Conservation (phyloP, 2,329 filamentous ascomycete species). For the Kalaharituber pfeilii region DNA sequence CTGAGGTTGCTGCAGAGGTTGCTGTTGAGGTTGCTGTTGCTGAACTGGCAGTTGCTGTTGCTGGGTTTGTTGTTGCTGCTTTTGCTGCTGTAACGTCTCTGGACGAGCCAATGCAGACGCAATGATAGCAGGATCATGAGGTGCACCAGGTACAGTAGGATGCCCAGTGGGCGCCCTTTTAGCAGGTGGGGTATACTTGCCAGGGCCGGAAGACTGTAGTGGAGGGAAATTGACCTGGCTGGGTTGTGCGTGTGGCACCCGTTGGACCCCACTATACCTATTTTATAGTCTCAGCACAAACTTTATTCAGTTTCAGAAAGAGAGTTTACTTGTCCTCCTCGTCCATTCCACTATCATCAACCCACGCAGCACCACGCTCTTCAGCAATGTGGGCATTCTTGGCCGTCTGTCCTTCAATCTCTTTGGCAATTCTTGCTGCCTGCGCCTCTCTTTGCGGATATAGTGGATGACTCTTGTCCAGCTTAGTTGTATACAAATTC, state of each 20-base stretch:
- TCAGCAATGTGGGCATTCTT: slow-evolving; percentile 74
- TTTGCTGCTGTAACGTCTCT: slow-evolving; percentile 25
- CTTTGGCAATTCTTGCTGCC: slow-evolving; percentile 68
- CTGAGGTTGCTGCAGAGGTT: slow-evolving; percentile 6
- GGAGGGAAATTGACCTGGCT: slow-evolving; percentile 29
- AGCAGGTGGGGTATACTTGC: slow-evolving; percentile 82
- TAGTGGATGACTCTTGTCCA: slow-evolving; percentile 66
- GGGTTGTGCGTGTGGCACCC: slow-evolving; percentile 30
- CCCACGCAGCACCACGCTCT: slow-evolving; percentile 55
- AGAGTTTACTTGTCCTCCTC: slow-evolving; percentile 73
- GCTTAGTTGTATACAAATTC: slow-evolving; percentile 80
- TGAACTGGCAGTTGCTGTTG: slow-evolving; percentile 15
- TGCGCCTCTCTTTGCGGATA: slow-evolving; percentile 62
- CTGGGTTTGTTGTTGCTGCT: slow-evolving; percentile 21
- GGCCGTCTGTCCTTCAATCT: slow-evolving; percentile 48
- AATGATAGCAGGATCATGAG: slow-evolving; percentile 77
- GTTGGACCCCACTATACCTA: slow-evolving; percentile 81
- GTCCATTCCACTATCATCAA: slow-evolving; percentile 50
- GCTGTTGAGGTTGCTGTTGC: slow-evolving; percentile 11
- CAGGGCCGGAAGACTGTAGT: slow-evolving; percentile 34
- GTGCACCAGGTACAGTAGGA: slow-evolving; percentile 56
- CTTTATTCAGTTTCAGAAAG: neutral
- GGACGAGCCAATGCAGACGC: slow-evolving; percentile 55
- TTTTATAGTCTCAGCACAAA: slow-evolving; percentile 13
- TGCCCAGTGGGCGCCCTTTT: slow-evolving; percentile 61